Conservation (phyloP, 805 yeast genomes). For the Priceomyces fermenticarens region DNA sequence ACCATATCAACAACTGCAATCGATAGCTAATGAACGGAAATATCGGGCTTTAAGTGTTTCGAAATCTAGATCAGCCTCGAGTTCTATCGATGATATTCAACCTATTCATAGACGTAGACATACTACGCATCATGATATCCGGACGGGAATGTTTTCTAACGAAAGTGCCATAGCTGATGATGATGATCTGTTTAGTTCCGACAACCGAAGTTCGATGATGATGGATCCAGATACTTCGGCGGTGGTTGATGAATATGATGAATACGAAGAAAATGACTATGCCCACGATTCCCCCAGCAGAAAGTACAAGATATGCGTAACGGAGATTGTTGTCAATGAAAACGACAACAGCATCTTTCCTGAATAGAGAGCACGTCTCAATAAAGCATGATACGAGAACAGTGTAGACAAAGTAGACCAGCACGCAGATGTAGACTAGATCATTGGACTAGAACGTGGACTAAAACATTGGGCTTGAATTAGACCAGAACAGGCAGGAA, state of each 20-base stretch:
- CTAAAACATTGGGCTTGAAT: too few species aligned
- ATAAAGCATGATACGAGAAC: too few species aligned
- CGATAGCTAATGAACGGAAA: constrained; percentile 32
- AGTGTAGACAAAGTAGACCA: too few species aligned
- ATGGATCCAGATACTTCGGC: constrained; percentile 8
- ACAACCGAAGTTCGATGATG: constrained; percentile 3
- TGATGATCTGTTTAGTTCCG: constrained; percentile 15
- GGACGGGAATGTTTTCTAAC: constrained; percentile 17
- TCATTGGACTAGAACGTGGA: too few species aligned
- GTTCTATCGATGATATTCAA: constrained; percentile 3
- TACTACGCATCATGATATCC: constrained; percentile 24
- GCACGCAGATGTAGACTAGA: too few species aligned
- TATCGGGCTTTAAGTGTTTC: constrained; percentile 21
- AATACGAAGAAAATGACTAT: constrained; percentile 18
- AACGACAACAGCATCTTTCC: constrained; percentile 29
- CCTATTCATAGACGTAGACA: constrained; percentile 22
- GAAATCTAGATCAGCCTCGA: constrained; percentile 10
- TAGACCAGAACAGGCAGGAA: too few species aligned
- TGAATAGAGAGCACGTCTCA: constrained; percentile 1
- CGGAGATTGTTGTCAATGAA: constrained; percentile 38
- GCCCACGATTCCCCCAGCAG: constrained; percentile 20
- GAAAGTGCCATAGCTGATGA: constrained; percentile 14
- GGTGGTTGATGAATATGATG: constrained; percentile 16
- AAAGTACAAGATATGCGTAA: constrained; percentile 37
- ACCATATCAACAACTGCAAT: constrained; percentile 57